phyloP scores from a whole-genome alignment of 129 eudicot species.

The Centella asiatica region DNA sequence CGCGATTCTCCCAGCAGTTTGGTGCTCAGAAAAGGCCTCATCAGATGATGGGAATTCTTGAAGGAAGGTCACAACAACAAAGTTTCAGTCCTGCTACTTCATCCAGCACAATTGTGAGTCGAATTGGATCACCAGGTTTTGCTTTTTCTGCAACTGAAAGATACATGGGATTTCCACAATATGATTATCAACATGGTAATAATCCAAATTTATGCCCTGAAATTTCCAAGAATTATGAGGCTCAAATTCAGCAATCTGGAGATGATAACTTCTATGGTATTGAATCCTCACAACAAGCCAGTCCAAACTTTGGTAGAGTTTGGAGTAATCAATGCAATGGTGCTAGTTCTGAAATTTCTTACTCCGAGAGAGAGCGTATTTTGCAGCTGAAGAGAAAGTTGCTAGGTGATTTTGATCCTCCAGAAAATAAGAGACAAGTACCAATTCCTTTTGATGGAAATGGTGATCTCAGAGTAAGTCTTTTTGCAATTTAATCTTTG shows the following conservation, averaged over 20 bases:
- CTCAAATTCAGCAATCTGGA: slow-evolving; percentile 17
- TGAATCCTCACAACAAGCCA: neutral
- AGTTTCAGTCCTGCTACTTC: neutral
- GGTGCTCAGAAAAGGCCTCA: slow-evolving; percentile 29
- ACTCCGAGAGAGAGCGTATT: slow-evolving; percentile 42
- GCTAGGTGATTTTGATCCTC: slow-evolving; percentile 43
- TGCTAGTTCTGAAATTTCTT: slow-evolving; percentile 20
- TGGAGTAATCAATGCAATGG: neutral
- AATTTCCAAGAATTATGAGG: slow-evolving; percentile 4
- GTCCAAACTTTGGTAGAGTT: no score
- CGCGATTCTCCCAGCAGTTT: slow-evolving; percentile 16
- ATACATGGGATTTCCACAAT: slow-evolving; percentile 44
- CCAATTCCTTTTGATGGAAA: slow-evolving; percentile 30
- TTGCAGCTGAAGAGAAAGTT: slow-evolving; percentile 53
- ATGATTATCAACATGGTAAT: slow-evolving; percentile 16
- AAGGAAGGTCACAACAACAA: neutral
- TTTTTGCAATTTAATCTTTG: neutral
- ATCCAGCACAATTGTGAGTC: slow-evolving; percentile 42
- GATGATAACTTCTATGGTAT: neutral
- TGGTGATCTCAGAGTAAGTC: slow-evolving; percentile 55
- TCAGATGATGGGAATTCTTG: slow-evolving; percentile 34
- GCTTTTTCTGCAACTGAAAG: slow-evolving; percentile 59
- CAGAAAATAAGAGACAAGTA: slow-evolving; percentile 31
- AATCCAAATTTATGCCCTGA: slow-evolving; percentile 3
- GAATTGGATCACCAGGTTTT: slow-evolving; percentile 54